phyloP scores from a whole-genome alignment of 140 eudicot genomes.

The Cichorium intybus region DNA sequence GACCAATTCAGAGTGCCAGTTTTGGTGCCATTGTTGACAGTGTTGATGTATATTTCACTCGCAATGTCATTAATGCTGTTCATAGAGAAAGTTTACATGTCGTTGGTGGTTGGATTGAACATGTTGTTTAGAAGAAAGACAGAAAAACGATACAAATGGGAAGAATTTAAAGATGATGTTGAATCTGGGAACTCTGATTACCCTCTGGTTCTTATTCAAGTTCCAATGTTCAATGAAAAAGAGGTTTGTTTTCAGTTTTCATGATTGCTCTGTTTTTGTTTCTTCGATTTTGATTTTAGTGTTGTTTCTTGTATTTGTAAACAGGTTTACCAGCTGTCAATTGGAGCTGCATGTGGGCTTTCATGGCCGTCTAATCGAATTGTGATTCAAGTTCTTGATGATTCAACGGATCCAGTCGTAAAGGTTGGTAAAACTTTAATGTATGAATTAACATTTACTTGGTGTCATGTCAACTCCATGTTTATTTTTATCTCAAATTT shows the following conservation, averaged over 20 bases:
- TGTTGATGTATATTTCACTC: not conserved
- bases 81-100: slow-evolving; percentile 73
- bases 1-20: not conserved
- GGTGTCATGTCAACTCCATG: too few species aligned
- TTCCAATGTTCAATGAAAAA: too few species aligned
- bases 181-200: slow-evolving; percentile 63
- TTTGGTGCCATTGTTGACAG: not conserved
- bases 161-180: slow-evolving; percentile 62
- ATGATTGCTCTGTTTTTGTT: too few species aligned
- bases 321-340: not conserved
- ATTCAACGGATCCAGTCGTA: not conserved
- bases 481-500: too few species aligned
- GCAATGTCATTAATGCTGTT: slow-evolving; percentile 24
- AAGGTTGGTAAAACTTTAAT: not conserved
- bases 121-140: slow-evolving; percentile 43
- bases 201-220: slow-evolving; percentile 36
- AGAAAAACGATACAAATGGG: slow-evolving; percentile 66
- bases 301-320: not conserved
- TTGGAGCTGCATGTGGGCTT: not conserved
- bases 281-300: too few species aligned
- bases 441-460: too few species aligned
- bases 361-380: not conserved
- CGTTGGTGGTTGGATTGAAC: slow-evolving; percentile 43
- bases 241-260: too few species aligned
- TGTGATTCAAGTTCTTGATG: not conserved